Evolutionary conservation across 169 alveolate species (phyloP).

Genomic region (Neospora caninum): DNA sequence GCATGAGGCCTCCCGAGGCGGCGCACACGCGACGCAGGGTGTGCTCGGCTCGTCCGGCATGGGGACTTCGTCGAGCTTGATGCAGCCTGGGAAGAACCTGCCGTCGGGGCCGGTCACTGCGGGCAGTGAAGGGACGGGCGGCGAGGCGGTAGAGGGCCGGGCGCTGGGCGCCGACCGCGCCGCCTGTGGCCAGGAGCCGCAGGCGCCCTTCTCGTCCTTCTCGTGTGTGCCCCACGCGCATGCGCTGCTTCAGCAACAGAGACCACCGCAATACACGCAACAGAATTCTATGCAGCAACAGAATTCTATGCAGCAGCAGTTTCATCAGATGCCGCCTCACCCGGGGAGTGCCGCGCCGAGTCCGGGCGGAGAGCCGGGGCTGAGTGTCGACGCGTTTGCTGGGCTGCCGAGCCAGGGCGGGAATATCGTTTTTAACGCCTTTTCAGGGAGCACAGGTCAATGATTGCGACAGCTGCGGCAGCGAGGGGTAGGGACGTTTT

Average conservation of each 20-base stretch:
- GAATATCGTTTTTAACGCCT: background rate
- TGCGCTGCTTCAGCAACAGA: conserved; percentile 12
- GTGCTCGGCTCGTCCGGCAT: background rate
- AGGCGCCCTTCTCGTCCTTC: background rate
- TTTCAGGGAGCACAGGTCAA: no score
- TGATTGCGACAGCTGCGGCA: no score
- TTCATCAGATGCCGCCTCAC: background rate
- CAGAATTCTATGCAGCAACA: background rate
- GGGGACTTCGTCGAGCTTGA: background rate
- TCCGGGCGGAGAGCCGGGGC: background rate
- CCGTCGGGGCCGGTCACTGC: background rate
- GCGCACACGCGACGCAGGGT: background rate
- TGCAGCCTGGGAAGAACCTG: background rate
- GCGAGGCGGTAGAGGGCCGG: background rate
- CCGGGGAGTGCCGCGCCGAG: background rate
- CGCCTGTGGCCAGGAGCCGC: background rate
- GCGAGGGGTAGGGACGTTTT: no score
- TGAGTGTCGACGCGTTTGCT: background rate
- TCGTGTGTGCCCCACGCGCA: background rate
- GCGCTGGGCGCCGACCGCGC: background rate
- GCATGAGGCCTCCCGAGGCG: background rate
- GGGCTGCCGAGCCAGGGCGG: background rate
- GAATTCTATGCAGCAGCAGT: background rate
- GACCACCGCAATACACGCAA: background rate
- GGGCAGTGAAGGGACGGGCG: background rate